Evolutionary conservation across 2,329 filamentous ascomycete species (phyloP).

Genomic region (Tolypocladium tropicale): DNA sequence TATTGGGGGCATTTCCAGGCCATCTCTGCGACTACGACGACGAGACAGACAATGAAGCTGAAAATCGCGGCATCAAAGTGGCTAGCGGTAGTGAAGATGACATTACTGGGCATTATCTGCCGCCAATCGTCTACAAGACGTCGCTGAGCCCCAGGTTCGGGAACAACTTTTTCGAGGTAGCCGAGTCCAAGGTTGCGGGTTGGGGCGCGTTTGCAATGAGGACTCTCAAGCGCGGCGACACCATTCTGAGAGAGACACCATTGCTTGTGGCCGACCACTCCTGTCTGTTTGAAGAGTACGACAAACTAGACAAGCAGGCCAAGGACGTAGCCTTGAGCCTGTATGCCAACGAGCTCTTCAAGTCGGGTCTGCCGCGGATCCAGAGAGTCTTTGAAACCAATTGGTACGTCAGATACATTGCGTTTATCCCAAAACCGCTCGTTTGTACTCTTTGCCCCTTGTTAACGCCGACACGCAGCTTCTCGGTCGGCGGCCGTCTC

Average conservation of each 20-base stretch:
- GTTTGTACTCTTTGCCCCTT: not conserved
- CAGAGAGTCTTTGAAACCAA: conserved; percentile 35
- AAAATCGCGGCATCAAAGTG: not conserved
- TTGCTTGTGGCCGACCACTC: conserved; percentile 22
- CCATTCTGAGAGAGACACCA: conserved; percentile 34
- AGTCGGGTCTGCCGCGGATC: conserved; percentile 16
- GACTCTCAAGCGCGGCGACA: conserved; percentile 25
- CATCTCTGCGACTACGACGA: not conserved
- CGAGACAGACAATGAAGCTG: not conserved
- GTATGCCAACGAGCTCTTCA: conserved; percentile 19
- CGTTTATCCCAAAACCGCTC: not conserved
- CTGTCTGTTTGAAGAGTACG: conserved; percentile 24
- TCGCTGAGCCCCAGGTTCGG: conserved; percentile 13
- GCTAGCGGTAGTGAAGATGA: not conserved
- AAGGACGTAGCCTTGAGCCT: conserved; percentile 26
- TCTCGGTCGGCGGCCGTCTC: conserved; percentile 12
- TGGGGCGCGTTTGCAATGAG: conserved; percentile 35
- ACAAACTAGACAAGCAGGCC: conserved; percentile 18
- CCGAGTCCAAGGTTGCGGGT: conserved; percentile 29
- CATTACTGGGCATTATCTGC: not conserved
- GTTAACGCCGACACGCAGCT: conserved; percentile 9
- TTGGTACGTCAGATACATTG: conserved; percentile 24
- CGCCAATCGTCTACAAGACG: not conserved
- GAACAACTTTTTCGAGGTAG: conserved; percentile 31
- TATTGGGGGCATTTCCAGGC: not conserved